Evolutionary conservation across 2,329 filamentous ascomycete species (phyloP), one percentile per base, ranked within the genome.

Genomic region (Colletotrichum nymphaeae): DNA sequence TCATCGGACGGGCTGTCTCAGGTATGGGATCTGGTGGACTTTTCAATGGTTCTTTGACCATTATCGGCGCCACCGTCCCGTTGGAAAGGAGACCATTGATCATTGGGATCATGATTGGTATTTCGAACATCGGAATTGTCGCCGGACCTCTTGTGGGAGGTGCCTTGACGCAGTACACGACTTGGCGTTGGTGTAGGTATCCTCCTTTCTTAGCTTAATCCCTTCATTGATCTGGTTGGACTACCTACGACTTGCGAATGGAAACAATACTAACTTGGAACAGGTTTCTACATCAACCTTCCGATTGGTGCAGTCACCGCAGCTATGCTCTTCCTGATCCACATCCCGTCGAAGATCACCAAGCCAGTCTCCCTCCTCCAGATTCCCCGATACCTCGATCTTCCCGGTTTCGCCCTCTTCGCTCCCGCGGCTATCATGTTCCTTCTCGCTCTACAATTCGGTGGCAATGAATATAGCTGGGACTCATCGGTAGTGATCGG

Each of bases 1-100:
- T 89, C 67, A 77, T 88, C 7, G 87, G 88, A 1, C 81, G 88
- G 30, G 86, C 86, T 0, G 77, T 89, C 5, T 84, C 87, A 0
- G 88, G 88, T 0, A 78, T 84, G 2, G 88, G 87, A 1, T 81
- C 81, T 5, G 83, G 86, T 11, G 87, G 84, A 1, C 78, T 89
- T 5, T 83, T 83, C 26, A 82, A 81, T 58, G 81, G 81, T 42
- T 78, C 78, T 5, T 70, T 82, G 37, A 81, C 81, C 11, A 80
- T 84, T 9, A 76, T 84, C 46, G 79, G 77, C 6, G 76, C 76
- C 53, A 77, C 78, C 2, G 76, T 79, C 2, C 79, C 81, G 6
- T 70, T 81, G 3, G 75, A 78, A 19, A 78, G 74, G 46, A 73
- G 79, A 1, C 80, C 80, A 8, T 16, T 73, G 11, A 32, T 72